Evolutionary conservation across 73 alveolate genomes (phyloP).

Genomic region (Tetrahymena borealis): DNA sequence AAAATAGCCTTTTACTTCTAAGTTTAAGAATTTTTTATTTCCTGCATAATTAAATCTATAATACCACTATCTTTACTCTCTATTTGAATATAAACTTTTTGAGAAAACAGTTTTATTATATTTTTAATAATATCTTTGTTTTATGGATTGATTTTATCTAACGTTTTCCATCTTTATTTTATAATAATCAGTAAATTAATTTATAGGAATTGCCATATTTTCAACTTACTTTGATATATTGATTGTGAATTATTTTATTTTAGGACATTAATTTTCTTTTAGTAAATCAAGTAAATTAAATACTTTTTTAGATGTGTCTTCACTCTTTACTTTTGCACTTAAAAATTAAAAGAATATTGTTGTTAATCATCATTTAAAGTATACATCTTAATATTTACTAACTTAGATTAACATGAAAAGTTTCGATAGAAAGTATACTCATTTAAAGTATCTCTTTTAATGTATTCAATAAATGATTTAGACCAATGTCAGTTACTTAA

Average conservation of each 20-base stretch:
- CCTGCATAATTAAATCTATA: background rate
- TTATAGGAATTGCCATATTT: background rate
- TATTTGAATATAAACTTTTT: background rate
- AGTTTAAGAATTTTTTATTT: background rate
- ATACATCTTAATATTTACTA: background rate
- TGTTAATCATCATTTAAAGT: background rate
- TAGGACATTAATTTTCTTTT: background rate
- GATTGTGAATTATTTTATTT: background rate
- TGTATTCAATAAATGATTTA: background rate
- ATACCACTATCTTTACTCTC: background rate
- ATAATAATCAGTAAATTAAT: background rate
- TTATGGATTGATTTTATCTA: background rate
- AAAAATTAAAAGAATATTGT: background rate
- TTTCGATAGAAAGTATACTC: background rate
- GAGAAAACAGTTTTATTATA: background rate
- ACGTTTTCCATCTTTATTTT: background rate
- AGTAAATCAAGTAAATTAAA: background rate
- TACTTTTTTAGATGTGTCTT: background rate
- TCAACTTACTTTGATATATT: background rate
- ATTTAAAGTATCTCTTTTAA: background rate
- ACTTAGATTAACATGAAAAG: background rate
- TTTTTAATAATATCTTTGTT: background rate
- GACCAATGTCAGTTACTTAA: background rate
- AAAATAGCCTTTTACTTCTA: background rate
- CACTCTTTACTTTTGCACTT: background rate